A percentile compares a stretch with the other conserved stretches of the same genome.
Evolutionary conservation across 139 green algal species (phyloP).

Genomic region (Chlorella sorokiniana): DNA sequence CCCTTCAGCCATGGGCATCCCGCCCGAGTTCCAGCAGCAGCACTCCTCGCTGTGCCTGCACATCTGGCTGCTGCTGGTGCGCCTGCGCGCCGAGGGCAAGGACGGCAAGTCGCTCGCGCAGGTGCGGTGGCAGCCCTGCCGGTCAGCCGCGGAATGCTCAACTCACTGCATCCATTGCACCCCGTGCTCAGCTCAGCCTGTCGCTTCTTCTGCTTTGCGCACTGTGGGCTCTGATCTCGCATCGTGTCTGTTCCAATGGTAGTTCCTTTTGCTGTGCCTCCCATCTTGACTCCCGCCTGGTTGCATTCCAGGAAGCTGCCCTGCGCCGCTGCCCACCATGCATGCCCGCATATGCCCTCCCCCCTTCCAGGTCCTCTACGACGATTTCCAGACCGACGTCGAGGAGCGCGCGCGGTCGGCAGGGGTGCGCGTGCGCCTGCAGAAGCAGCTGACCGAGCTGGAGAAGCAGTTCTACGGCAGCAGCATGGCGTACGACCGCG

Average conservation of each 20-base stretch:
- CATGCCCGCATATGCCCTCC: background rate
- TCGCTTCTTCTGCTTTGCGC: too few species aligned
- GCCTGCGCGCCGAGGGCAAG: constrained; percentile 58
- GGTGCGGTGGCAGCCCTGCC: constrained; percentile 15
- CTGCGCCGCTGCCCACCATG: too few species aligned
- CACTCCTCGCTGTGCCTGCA: constrained; percentile 62
- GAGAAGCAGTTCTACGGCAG: constrained; percentile 70
- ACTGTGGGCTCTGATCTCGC: too few species aligned
- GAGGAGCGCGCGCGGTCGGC: constrained; percentile 52
- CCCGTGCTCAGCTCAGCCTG: too few species aligned
- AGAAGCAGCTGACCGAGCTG: constrained; percentile 62
- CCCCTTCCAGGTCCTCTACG: constrained; percentile 53
- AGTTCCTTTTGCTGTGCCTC: too few species aligned
- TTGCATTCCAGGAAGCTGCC: too few species aligned
- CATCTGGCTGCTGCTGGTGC: constrained; percentile 67
- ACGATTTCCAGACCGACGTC: constrained; percentile 65
- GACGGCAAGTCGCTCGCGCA: constrained; percentile 57
- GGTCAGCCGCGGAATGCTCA: too few species aligned
- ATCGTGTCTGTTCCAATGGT: too few species aligned
- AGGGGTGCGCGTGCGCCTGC: constrained; percentile 61
- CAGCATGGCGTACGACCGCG: constrained; percentile 62
- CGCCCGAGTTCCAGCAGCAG: constrained; percentile 49
- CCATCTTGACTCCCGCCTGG: too few species aligned
- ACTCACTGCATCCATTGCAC: too few species aligned
- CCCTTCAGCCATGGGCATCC: constrained; percentile 47